These are phyloP conservation scores for Asterophora parasitica DNA, from an alignment of 768 basidiomycete genomes.

Conservation along the genomic window DNA sequence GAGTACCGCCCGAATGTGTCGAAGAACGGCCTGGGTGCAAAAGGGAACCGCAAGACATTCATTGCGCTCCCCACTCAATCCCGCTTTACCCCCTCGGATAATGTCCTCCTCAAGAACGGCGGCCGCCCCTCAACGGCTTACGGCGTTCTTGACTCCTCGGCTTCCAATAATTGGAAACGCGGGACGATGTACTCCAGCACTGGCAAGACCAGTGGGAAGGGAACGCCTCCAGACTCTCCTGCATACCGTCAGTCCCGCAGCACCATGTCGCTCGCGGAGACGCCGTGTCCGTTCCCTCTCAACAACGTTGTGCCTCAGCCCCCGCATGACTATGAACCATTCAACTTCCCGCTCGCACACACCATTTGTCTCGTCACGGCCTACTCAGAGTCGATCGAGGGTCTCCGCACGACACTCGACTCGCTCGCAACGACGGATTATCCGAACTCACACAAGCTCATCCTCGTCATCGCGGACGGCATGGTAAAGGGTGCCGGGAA, in stretches of 20 bases:
- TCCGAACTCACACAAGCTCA: slow-evolving; percentile 94
- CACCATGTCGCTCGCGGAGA: slow-evolving; percentile 72
- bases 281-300: slow-evolving; percentile 90
- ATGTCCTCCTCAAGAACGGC: slow-evolving; percentile 41
- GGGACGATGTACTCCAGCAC: slow-evolving; percentile 47
- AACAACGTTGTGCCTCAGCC: slow-evolving; percentile 90
- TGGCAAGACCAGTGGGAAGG: slow-evolving; percentile 40
- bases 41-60: slow-evolving; percentile 54
- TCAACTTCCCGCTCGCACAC: slow-evolving; percentile 92
- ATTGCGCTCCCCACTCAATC: slow-evolving; percentile 54
- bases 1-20: slow-evolving; percentile 85
- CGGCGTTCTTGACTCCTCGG: slow-evolving; percentile 57
- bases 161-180: slow-evolving; percentile 52
- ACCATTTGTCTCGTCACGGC: slow-evolving; percentile 96
- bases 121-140: slow-evolving; percentile 61
- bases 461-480: slow-evolving; percentile 94
- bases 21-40: slow-evolving; percentile 61
- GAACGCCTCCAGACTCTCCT: slow-evolving; percentile 70
- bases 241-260: slow-evolving; percentile 72
- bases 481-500: slow-evolving; percentile 98
- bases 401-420: slow-evolving; percentile 95
- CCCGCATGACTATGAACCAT: slow-evolving; percentile 85
- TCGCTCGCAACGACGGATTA: slow-evolving; percentile 98
- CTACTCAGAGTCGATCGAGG: slow-evolving; percentile 95
- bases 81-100: slow-evolving; percentile 72